Evolutionary conservation across 768 basidiomycete genomes (phyloP).

Genomic region (Tremella fuciformis): DNA sequence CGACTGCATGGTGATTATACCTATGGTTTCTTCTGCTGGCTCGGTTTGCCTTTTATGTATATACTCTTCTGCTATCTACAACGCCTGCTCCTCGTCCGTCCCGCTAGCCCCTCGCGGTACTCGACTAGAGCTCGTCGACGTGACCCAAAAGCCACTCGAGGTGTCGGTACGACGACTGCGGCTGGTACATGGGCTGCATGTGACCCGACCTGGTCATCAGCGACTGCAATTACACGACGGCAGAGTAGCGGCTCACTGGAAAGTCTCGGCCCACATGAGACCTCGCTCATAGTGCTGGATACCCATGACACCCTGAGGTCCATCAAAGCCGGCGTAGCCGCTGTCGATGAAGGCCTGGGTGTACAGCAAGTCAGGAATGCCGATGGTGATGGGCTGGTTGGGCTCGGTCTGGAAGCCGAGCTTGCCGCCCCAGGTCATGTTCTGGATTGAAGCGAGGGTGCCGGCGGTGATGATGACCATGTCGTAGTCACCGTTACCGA

Average conservation of each 20-base stretch:
- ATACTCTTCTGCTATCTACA: too few species aligned
- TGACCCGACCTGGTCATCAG: background rate
- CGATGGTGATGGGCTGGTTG: slow-evolving; percentile 4
- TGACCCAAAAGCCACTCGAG: slow-evolving; percentile 4
- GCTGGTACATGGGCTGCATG: background rate
- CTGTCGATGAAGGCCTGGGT: background rate
- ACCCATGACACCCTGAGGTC: slow-evolving; percentile 8
- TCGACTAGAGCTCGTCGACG: slow-evolving; percentile 1
- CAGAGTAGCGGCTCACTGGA: background rate
- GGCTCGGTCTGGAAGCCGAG: slow-evolving; percentile 10
- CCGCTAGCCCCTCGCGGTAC: background rate
- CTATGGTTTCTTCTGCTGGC: too few species aligned
- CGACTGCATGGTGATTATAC: too few species aligned
- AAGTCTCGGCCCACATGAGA: slow-evolving; percentile 1
- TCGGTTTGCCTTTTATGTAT: too few species aligned
- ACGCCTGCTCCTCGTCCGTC: background rate
- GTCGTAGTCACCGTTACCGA: slow-evolving; percentile 2
- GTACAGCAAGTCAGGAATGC: background rate
- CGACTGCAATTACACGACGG: too few species aligned
- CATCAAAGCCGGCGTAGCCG: background rate
- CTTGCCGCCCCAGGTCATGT: slow-evolving; percentile 11
- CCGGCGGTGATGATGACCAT: slow-evolving; percentile 5
- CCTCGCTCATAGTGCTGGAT: background rate
- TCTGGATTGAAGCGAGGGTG: slow-evolving; percentile 6
- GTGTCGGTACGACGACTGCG: background rate